phyloP scores from a whole-genome alignment of 1,284 basidiomycete species.

The Cryptococcus deneoformans region DNA sequence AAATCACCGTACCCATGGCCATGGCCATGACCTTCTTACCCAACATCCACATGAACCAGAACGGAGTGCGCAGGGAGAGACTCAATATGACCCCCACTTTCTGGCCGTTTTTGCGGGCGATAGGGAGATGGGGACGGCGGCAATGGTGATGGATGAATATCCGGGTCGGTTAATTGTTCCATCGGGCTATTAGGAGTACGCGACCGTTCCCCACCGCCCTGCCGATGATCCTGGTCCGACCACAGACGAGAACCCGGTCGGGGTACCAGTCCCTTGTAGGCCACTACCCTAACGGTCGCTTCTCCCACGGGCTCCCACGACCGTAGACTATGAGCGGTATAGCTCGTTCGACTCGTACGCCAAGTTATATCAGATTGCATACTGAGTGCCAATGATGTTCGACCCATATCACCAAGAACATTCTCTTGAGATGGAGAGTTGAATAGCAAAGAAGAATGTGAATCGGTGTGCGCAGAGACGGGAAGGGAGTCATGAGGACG shows the following conservation, averaged over 20 bases:
- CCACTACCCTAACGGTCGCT: constrained; percentile 6
- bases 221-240: neutral
- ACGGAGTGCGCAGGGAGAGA: no score
- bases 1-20: no score
- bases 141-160: no score
- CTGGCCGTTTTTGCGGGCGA: no score
- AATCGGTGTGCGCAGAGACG: neutral
- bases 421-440: no score
- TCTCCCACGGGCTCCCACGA: constrained; percentile 6
- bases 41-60: no score
- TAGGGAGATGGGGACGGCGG: no score
- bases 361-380: neutral
- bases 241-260: neutral
- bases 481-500: neutral
- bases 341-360: neutral
- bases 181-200: neutral
- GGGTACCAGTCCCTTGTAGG: constrained; percentile 6
- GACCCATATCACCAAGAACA: neutral
- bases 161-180: no score
- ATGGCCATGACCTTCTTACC: no score
- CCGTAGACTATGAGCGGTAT: neutral
- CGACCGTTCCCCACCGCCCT: neutral
- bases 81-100: no score
- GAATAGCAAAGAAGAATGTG: neutral
- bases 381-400: constrained; percentile 8